Evolutionary conservation across 2,329 filamentous ascomycete genomes (phyloP).

Genomic region (Talaromyces sp.): DNA sequence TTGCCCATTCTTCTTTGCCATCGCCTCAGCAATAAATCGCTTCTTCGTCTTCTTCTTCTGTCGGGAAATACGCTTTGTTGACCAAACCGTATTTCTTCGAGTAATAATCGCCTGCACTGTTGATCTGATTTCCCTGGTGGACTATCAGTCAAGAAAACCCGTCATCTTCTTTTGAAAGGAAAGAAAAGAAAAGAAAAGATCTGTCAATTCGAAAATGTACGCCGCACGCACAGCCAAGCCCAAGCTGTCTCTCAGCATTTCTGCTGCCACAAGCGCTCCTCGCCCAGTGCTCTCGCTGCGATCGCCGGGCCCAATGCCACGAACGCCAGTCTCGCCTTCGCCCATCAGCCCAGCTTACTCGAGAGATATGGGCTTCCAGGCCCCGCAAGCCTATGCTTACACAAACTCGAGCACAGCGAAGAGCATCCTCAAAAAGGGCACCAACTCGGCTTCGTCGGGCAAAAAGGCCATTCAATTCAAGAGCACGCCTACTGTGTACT

Average conservation of each 20-base stretch:
- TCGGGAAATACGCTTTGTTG: conserved; percentile 26
- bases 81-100: conserved; percentile 22
- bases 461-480: conserved; percentile 40
- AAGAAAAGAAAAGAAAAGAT: conserved; percentile 16
- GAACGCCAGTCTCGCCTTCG: conserved; percentile 40
- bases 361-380: conserved; percentile 29
- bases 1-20: conserved; percentile 12
- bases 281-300: conserved; percentile 38
- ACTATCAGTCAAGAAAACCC: conserved; percentile 9
- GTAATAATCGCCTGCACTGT: conserved; percentile 5
- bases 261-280: conserved; percentile 28
- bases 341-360: conserved; percentile 36
- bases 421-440: conserved; percentile 44
- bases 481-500: conserved; percentile 40
- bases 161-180: conserved; percentile 19
- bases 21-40: not conserved
- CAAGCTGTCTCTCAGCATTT: conserved; percentile 44
- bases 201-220: conserved; percentile 26
- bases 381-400: conserved; percentile 37
- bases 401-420: conserved; percentile 40
- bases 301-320: conserved; percentile 35
- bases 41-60: conserved; percentile 5
- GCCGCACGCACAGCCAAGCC: conserved; percentile 37
- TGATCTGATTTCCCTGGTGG: conserved; percentile 7
- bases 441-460: conserved; percentile 13